Evolutionary conservation across 805 yeast genomes (phyloP), one percentile per base, ranked within the genome.

Genomic region (Pichia ethanolica): DNA sequence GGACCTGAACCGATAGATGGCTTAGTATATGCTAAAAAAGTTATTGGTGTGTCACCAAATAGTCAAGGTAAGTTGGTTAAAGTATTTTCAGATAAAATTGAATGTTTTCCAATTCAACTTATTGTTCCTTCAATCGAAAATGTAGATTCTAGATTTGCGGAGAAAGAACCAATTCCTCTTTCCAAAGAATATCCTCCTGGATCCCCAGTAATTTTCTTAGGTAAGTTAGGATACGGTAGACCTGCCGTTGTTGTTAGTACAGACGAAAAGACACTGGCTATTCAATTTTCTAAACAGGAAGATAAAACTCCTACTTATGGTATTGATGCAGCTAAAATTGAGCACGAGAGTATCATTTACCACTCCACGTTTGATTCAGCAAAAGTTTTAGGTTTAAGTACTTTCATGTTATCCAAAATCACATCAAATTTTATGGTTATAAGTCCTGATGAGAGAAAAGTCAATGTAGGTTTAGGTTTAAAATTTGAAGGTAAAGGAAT

Each of bases 211-310:
- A 78, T 91, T 8, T 87, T 87, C 62, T 71, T 93, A 53, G 95
- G 97, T 44, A 88, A 83, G 30, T 81, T 82, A 65, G 95, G 90
- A 2, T 93, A 88, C 63, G 98, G 99, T 48, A 78, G 88, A 5
- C 81, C 86, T 41, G 87, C 89, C 5, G 71, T 71, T 26, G 77
- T 86, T 42, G 76, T 75, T 44, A 91, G 86, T 0, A 79, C 83
- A 59, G 72, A 71, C 33, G 53, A 57, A 32, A 56, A 53, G 14
- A 61, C 56, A 35, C 67, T 85, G 50, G 71, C 72, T 25, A 53
- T 78, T 34, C 76, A 82, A 49, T 82, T 90, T 14, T 70, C 75
- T 13, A 75, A 73, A 53, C 71, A 74, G 39, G 63, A 65, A 10
- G 70, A 71, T 46, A 62, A 70, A 12, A 93, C 87, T 57, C 88